phyloP scores from a whole-genome alignment of 2,329 filamentous ascomycete genomes.

The Botryotinia narcissicola region DNA sequence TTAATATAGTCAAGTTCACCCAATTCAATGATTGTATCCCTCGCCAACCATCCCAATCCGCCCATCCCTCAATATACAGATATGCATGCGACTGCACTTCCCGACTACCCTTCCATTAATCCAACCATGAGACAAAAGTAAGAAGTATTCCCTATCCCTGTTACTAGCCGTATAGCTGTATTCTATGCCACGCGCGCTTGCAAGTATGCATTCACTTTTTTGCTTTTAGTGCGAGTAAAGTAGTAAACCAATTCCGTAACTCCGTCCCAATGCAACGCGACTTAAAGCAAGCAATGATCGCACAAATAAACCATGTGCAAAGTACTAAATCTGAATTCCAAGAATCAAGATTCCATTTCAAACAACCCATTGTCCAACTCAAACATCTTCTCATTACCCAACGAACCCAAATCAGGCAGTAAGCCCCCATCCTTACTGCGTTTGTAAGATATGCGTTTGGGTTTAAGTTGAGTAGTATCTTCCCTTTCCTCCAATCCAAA shows the following conservation, averaged over 20 bases:
- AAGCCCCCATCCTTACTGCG: slow-evolving; percentile 9
- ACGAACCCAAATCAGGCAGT: slow-evolving; percentile 17
- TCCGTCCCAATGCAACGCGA: slow-evolving; percentile 5
- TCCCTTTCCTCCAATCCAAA: slow-evolving; percentile 13
- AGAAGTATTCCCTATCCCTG: not conserved
- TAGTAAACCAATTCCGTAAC: slow-evolving; percentile 3
- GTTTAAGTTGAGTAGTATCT: slow-evolving; percentile 9
- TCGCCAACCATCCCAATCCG: slow-evolving; percentile 3
- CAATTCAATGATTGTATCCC: slow-evolving; percentile 2
- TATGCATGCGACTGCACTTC: slow-evolving; percentile 2
- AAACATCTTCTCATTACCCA: slow-evolving; percentile 24
- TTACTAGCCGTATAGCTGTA: not conserved
- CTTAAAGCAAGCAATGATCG: not conserved
- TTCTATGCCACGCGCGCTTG: slow-evolving; percentile 3
- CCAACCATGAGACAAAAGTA: slow-evolving; percentile 13
- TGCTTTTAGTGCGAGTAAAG: slow-evolving; percentile 4
- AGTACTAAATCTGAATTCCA: not conserved
- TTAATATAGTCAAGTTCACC: slow-evolving; percentile 1
- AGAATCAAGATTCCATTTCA: slow-evolving; percentile 22
- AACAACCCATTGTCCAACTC: slow-evolving; percentile 22
- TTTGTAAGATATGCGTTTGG: slow-evolving; percentile 17
- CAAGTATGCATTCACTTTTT: slow-evolving; percentile 6
- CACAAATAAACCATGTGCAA: not conserved
- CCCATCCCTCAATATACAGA: slow-evolving; percentile 4
- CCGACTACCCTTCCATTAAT: slow-evolving; percentile 12